These are phyloP conservation scores for Xylariomycetidae sp. DNA, from an alignment of 2,329 filamentous ascomycete genomes.

Conservation along the genomic window DNA sequence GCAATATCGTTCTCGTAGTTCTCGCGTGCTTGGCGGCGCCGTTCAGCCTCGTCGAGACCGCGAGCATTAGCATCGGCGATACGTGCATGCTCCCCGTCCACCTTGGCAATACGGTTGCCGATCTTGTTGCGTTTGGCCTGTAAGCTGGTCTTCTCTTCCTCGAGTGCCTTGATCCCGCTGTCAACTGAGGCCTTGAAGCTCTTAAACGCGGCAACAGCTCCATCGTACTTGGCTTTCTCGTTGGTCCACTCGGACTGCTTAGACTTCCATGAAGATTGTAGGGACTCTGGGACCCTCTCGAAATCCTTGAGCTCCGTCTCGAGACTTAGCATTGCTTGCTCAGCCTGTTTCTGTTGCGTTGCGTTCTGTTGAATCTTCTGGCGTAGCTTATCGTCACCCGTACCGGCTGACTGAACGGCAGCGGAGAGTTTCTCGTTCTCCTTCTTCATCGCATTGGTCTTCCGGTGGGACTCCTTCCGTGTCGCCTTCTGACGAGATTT, in stretches of 20 bases:
- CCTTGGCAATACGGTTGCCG: constrained; percentile 64
- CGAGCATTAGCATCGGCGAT: constrained; percentile 65
- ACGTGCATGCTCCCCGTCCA: constrained; percentile 67
- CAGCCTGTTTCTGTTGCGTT: constrained; percentile 65
- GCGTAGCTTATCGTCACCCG: constrained; percentile 69
- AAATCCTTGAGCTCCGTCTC: constrained; percentile 58
- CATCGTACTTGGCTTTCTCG: constrained; percentile 58
- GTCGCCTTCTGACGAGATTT: constrained; percentile 64
- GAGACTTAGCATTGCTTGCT: constrained; percentile 51
- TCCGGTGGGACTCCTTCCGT: constrained; percentile 71
- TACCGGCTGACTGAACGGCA: constrained; percentile 63
- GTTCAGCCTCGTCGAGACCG: constrained; percentile 60
- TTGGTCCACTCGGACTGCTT: constrained; percentile 48
- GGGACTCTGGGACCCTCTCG: constrained; percentile 59
- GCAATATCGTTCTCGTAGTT: constrained; percentile 42
- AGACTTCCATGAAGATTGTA: constrained; percentile 52
- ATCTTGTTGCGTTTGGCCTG: constrained; percentile 70
- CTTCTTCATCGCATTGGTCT: constrained; percentile 62
- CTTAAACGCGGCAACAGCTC: constrained; percentile 49
- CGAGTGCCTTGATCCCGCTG: constrained; percentile 56
- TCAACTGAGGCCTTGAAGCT: constrained; percentile 58
- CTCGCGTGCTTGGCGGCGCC: constrained; percentile 47
- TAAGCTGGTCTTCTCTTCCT: constrained; percentile 58
- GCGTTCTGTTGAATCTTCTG: constrained; percentile 73
- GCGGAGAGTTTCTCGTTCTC: constrained; percentile 67